phyloP scores from a whole-genome alignment of 78 protist genomes.

The Chrysochromulina tobinii region DNA sequence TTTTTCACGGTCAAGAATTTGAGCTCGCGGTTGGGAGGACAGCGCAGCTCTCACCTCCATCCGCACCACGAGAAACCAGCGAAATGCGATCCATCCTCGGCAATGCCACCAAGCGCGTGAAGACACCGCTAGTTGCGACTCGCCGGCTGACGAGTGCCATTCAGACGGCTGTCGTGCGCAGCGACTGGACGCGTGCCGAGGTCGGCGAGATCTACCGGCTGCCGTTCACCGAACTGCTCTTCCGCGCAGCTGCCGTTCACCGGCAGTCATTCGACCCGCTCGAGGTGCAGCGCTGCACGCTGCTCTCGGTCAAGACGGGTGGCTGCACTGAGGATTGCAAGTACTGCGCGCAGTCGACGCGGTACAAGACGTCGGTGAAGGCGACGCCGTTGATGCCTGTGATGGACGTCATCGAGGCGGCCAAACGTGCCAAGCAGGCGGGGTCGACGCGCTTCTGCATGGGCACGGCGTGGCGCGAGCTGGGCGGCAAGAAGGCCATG shows the following conservation, averaged over 20 bases:
- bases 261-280: constrained; percentile 58
- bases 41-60: too few species aligned
- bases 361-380: constrained; percentile 59
- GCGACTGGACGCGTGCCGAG: constrained; percentile 66
- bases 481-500: constrained; percentile 15
- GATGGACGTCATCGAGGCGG: constrained; percentile 50
- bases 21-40: too few species aligned
- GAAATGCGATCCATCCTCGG: too few species aligned
- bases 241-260: constrained; percentile 61
- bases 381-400: constrained; percentile 49
- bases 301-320: constrained; percentile 79
- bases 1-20: too few species aligned
- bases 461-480: constrained; percentile 82
- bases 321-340: constrained; percentile 77
- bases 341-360: constrained; percentile 69
- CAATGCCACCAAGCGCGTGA: too few species aligned
- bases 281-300: constrained; percentile 77
- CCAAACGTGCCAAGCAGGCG: constrained; percentile 55
- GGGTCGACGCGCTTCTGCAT: constrained; percentile 78
- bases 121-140: too few species aligned
- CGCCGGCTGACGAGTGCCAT: too few species aligned
- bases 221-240: constrained; percentile 68
- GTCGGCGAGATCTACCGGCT: constrained; percentile 52
- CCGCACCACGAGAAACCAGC: too few species aligned
- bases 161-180: not conserved